Base-by-base conservation (phyloP, 2,329 filamentous ascomycete species). In the Scleromitrula shiraiana region DNA sequence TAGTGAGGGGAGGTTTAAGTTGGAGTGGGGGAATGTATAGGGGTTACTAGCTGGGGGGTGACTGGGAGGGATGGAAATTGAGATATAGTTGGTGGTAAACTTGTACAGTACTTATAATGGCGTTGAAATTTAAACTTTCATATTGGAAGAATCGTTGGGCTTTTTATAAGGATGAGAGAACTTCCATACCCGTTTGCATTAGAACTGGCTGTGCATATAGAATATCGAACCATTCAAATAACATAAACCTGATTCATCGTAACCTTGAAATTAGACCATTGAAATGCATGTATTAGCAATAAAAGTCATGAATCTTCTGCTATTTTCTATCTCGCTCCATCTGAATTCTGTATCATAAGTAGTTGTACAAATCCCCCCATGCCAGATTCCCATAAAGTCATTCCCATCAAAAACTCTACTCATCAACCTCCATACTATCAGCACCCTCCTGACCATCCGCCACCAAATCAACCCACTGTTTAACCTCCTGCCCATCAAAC, bases 401-500 rank as follows among this genome's bases (percentile, higher is more conserved):
- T 23, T 14, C 46, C 3, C 8, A 14, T 26, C 29, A 14, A 24
- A 23, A 26, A 27, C 24, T 17, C 48, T 59, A 64, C 14, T 56
- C 55, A 52, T 74, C 71, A 43, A 73, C 70, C 58, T 73, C 69
- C 70, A 73, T 74, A 26, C 58, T 63, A 54, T 73, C 72, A 12
- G 19, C 32, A 12, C 15, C 61, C 65, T 45, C 68, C 71, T 77
- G 67, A 46, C 80, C 77, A 50, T 77, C 78, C 17, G 70, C 70
- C 35, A 82, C 73, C 59, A 82, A 80, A 68, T 95, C 89, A 66
- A 97, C 77, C 80, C 90, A 90, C 56, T 82, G 81, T 65, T 83
- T 82, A 53, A 96, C 82, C 56, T 93, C 87, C 65, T 88, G 82
- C 12, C 89, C 90, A 66, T 98, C 93, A 62, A 86, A 93, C 56